phyloP scores from a whole-genome alignment of 768 basidiomycete genomes.

The Boletus tylopilopsis region DNA sequence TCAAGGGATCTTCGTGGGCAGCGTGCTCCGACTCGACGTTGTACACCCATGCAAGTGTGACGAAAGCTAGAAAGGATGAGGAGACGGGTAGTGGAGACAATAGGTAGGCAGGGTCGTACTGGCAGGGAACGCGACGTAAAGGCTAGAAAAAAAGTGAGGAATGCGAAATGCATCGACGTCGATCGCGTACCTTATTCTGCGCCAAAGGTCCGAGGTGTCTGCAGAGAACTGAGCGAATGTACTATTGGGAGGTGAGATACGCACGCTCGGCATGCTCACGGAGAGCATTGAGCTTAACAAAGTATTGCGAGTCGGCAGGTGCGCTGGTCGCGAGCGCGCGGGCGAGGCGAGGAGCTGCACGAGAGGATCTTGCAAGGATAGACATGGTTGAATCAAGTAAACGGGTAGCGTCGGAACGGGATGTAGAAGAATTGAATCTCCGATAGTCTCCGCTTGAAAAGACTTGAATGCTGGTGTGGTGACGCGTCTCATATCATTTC shows the following conservation, averaged over 20 bases:
- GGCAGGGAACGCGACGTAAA: constrained; percentile 70
- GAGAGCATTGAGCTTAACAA: constrained; percentile 52
- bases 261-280: constrained; percentile 64
- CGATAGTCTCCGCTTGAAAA: constrained; percentile 31
- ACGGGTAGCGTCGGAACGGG: constrained; percentile 27
- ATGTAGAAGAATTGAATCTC: constrained; percentile 15
- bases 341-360: constrained; percentile 22
- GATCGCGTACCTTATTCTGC: constrained; percentile 72
- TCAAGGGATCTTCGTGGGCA: constrained; percentile 67
- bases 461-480: constrained; percentile 39
- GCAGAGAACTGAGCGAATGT: constrained; percentile 9
- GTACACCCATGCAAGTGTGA: constrained; percentile 42
- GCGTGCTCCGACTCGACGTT: constrained; percentile 61
- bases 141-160: constrained; percentile 38
- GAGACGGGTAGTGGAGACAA: constrained; percentile 9
- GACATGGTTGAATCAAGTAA: constrained; percentile 37
- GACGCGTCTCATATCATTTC: constrained; percentile 33
- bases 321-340: constrained; percentile 39
- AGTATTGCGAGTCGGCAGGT: constrained; percentile 40
- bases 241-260: constrained; percentile 13
- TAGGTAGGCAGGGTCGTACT: constrained; percentile 46
- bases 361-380: constrained; percentile 41
- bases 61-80: constrained; percentile 16
- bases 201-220: constrained; percentile 82
- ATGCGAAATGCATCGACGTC: background rate